phyloP scores from a whole-genome alignment of 768 basidiomycete species.

The Rhodotorula sphaerocarpa region DNA sequence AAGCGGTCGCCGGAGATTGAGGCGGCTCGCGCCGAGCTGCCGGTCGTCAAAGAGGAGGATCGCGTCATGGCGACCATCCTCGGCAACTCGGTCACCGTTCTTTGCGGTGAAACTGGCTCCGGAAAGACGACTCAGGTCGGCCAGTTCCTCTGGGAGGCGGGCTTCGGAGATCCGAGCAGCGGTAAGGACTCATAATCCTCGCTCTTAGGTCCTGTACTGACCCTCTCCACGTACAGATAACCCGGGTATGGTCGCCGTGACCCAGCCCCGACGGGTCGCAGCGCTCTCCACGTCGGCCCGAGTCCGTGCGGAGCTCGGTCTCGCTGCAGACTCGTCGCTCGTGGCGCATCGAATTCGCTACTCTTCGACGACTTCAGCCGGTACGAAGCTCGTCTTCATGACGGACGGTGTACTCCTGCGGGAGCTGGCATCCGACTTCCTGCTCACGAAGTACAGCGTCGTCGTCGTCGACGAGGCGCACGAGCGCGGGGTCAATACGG shows the following conservation, averaged over 20 bases:
- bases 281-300: slow-evolving; percentile 92
- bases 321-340: slow-evolving; percentile 56
- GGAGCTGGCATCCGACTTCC: slow-evolving; percentile 82
- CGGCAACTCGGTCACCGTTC: slow-evolving; percentile 74
- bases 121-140: slow-evolving; percentile 98
- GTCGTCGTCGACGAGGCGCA: slow-evolving; percentile 97
- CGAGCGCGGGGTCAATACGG: slow-evolving; percentile 95
- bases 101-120: slow-evolving; percentile 92
- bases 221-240: slow-evolving; percentile 55
- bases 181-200: slow-evolving; percentile 49
- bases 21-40: slow-evolving; percentile 67
- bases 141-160: slow-evolving; percentile 95
- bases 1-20: slow-evolving; percentile 45
- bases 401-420: slow-evolving; percentile 94
- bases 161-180: slow-evolving; percentile 73
- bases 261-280: slow-evolving; percentile 93
- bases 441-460: slow-evolving; percentile 87
- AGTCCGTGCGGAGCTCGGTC: slow-evolving; percentile 83
- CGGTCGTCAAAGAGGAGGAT: slow-evolving; percentile 88
- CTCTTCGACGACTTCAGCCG: slow-evolving; percentile 80
- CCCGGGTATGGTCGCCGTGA: slow-evolving; percentile 95
- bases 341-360: slow-evolving; percentile 98
- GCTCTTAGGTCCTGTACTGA: background rate
- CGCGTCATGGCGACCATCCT: slow-evolving; percentile 84
- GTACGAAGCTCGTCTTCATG: slow-evolving; percentile 97